Evolutionary conservation across 768 basidiomycete genomes (phyloP).

Genomic region (Amanita pallidorosea): DNA sequence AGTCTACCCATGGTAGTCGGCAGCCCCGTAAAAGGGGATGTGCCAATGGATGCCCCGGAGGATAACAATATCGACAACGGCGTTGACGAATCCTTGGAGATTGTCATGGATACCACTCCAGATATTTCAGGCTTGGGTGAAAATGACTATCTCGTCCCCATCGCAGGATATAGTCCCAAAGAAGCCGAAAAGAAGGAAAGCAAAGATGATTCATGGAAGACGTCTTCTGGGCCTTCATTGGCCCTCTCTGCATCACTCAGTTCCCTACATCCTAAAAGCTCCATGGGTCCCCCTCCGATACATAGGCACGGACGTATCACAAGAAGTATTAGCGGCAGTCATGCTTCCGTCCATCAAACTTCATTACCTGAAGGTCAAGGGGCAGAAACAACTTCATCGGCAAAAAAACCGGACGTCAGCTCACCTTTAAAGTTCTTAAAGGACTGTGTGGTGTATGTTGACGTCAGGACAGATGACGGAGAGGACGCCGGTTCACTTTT

Average conservation of each 20-base stretch:
- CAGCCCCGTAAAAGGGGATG: constrained; percentile 36
- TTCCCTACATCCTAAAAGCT: constrained; percentile 26
- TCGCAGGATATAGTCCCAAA: background rate
- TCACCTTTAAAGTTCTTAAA: constrained; percentile 44
- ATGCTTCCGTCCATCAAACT: constrained; percentile 18
- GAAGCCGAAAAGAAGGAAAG: constrained; percentile 21
- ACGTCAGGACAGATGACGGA: constrained; percentile 77
- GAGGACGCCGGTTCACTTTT: constrained; percentile 76
- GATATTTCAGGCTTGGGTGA: constrained; percentile 4
- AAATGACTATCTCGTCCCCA: constrained; percentile 3
- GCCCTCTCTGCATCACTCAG: constrained; percentile 54
- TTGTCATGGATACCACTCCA: constrained; percentile 4
- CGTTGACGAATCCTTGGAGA: constrained; percentile 1
- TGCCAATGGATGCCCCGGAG: constrained; percentile 5
- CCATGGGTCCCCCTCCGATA: constrained; percentile 41
- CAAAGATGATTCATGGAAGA: constrained; percentile 14
- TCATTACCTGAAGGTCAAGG: constrained; percentile 12
- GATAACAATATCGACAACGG: constrained; percentile 12
- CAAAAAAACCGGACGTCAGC: constrained; percentile 6
- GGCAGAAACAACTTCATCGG: constrained; percentile 17
- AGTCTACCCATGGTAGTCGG: constrained; percentile 34
- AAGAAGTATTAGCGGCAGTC: constrained; percentile 30
- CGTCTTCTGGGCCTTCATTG: constrained; percentile 40
- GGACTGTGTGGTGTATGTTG: constrained; percentile 75
- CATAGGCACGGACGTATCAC: constrained; percentile 17